Evolutionary conservation across 2,329 filamentous ascomycete species (phyloP), one percentile per base, ranked within the genome.

Genomic region (Colletotrichum brevisporum): DNA sequence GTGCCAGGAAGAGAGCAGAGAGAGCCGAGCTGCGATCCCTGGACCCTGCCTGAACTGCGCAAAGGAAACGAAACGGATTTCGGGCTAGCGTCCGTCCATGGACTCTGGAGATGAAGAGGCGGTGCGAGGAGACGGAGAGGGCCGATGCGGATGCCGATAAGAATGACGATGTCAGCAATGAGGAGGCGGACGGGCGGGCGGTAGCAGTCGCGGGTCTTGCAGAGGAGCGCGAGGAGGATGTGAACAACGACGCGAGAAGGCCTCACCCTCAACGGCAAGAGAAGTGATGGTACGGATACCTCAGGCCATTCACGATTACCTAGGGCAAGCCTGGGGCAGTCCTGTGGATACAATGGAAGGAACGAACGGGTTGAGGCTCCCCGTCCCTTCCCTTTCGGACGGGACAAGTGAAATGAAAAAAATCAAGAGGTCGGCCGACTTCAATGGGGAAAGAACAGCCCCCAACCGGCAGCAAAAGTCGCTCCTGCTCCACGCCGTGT

Each of bases 51-150:
- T 31, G 10, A 4, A 4, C 55, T 47, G 48, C 31, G 31, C 31
- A 36, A 50, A n/a, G 54, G 55, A 65, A 69, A 69, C 61, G 41
- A 69, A 69, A 65, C 54, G 18, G 21, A 65, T n/a, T 65, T 59
- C 13, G 61, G 62, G 12, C 45, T 66, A 66, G 55, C 24, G 55
- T 36, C 13, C 16, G 45, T 24, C 21, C 21, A 24, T 24, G 21
- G 21, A 24, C 21, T 24, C 21, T 36, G 48, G 48, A 56, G 54
- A 57, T 24, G 36, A 16, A 59, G 66, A 52, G 26, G 48, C 62
- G 36, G 54, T 60, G 54, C 61, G 51, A 51, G 48, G 43, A 31
- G 53, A 24, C 45, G 36, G 16, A 47, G 12, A n/a, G 41, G 48
- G 48, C 43, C 51, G 36, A 52, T 39, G 24, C 12, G 36, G 18